Evolutionary conservation across 306 rosid species (phyloP).

Genomic region (Quercus rubra): DNA sequence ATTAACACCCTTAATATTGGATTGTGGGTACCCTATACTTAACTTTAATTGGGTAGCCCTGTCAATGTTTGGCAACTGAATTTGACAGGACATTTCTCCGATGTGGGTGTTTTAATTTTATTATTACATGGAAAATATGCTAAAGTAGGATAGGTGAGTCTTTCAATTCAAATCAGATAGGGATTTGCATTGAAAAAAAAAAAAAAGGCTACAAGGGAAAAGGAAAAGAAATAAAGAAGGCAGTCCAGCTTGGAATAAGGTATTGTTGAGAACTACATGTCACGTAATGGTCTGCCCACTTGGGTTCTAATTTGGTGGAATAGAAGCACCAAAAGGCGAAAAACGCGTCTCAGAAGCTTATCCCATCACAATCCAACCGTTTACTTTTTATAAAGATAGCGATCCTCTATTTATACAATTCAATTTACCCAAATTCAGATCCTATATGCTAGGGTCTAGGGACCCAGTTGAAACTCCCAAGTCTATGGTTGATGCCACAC

Average conservation of each 20-base stretch:
- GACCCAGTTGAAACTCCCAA: background rate
- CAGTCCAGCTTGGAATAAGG: background rate
- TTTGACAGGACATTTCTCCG: background rate
- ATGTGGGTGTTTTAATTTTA: background rate
- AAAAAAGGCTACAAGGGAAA: background rate
- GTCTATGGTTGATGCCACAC: too few species aligned
- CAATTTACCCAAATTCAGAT: background rate
- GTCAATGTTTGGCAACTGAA: background rate
- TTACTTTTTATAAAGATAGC: background rate
- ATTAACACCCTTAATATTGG: background rate
- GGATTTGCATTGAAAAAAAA: background rate
- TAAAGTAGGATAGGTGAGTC: constrained; percentile 6
- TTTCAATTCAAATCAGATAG: background rate
- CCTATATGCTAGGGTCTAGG: too few species aligned
- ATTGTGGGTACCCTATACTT: background rate
- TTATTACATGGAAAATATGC: background rate
- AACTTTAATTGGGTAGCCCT: background rate
- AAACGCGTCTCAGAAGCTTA: constrained; percentile 32
- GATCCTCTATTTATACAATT: background rate
- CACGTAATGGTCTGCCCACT: constrained; percentile 24
- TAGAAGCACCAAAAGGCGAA: constrained; percentile 7
- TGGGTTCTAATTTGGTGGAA: constrained; percentile 7
- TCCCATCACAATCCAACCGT: constrained; percentile 9
- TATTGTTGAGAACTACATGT: background rate
- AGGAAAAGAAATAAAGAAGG: background rate